Base-by-base conservation (phyloP, 257 asterid species). In the Nicotiana noctiflora region DNA sequence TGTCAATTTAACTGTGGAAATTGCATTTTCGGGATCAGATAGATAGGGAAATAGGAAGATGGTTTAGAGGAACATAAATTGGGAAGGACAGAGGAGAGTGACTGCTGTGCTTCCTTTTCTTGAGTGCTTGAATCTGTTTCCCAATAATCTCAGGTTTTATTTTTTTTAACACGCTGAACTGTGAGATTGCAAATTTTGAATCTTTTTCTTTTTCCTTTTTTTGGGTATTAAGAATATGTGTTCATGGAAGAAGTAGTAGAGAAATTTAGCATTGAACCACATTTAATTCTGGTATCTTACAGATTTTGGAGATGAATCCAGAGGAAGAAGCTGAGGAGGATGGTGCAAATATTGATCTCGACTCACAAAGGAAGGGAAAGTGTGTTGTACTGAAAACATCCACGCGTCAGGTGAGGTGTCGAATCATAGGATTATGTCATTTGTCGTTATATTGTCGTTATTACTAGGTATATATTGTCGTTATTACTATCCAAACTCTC, bases 321-420 rank as follows among this genome's bases (percentile, higher is more conserved):
- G 99, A 96, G 83, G 99, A 96, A 74, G 99, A 96, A 75, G 98
- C 96, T 72, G 99, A 96, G 85, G 99, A 96, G 86, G 99, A 96
- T 83, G 99, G 99, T 80, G 99, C 97, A 56, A 93, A 94, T 79
- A 96, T 96, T 81, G 98, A 96, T 88, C 98, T 96, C 32, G 99
- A 96, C 84, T 94, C 99, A 5, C 99, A 96, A 82, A 92, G 98
- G 89, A 96, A 94, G 93, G 99, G 98, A 8, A 96, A 96, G 85
- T 93, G 99, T 55, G 99, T 96, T 55, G 99, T 93, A 29, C 89
- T 96, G 80, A 96, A 95, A 89, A 96, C 98, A 72, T 93, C 98
- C 56, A 91, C 99, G 0, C 97, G 99, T 66, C 99, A 96, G 97
- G 99, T 96, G 75, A 77, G 83, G 77, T 15, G 40, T 75, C 81